These are phyloP conservation scores for Nothophoma quercina DNA, from an alignment of 2,329 filamentous ascomycete genomes.

Conservation along the genomic window DNA sequence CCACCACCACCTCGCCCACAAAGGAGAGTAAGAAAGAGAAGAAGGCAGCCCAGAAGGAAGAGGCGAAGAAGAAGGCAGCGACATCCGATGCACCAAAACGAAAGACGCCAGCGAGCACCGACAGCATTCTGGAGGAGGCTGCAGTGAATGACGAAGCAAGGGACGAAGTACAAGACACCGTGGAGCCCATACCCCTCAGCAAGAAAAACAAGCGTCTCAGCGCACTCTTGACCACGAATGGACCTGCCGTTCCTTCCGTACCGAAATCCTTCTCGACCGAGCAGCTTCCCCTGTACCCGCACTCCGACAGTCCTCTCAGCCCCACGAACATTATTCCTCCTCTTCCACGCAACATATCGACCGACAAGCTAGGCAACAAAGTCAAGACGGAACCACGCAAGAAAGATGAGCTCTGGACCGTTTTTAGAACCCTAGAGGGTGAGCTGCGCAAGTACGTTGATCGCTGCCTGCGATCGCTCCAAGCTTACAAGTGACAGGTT, in stretches of 20 bases:
- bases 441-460: constrained; percentile 69
- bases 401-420: constrained; percentile 74
- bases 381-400: constrained; percentile 57
- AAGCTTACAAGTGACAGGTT: constrained; percentile 59
- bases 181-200: constrained; percentile 30
- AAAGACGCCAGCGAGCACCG: constrained; percentile 30
- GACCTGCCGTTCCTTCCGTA: constrained; percentile 50
- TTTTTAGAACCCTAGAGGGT: constrained; percentile 72
- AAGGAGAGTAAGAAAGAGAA: constrained; percentile 25
- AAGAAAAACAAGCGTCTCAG: constrained; percentile 49
- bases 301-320: constrained; percentile 43
- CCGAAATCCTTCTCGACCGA: constrained; percentile 61
- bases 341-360: constrained; percentile 51
- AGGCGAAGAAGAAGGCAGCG: constrained; percentile 27
- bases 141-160: constrained; percentile 32
- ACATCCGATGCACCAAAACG: constrained; percentile 33
- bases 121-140: constrained; percentile 44
- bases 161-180: constrained; percentile 26
- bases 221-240: constrained; percentile 39
- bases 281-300: constrained; percentile 48
- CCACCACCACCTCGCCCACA: constrained; percentile 23
- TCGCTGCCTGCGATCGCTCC: background rate
- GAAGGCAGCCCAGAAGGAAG: constrained; percentile 19
- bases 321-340: constrained; percentile 50
- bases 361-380: constrained; percentile 50